Conservation (phyloP, 768 basidiomycete species). For the Astraeus odoratus region DNA sequence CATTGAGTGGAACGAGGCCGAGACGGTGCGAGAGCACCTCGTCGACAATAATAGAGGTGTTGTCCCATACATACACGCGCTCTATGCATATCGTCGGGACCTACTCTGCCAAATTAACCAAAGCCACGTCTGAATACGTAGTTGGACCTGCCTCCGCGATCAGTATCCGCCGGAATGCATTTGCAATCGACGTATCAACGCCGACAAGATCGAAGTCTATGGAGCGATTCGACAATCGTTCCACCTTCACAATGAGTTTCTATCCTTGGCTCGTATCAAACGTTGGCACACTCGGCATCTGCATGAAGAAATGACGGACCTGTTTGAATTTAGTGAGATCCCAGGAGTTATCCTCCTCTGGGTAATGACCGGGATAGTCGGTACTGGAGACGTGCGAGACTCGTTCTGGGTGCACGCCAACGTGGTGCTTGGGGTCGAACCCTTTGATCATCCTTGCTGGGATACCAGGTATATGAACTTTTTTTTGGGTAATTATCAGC, state of each 20-base stretch:
- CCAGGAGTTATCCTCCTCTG: constrained; percentile 84
- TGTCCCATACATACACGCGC: constrained; percentile 88
- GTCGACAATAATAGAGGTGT: constrained; percentile 89
- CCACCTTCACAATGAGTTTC: constrained; percentile 69
- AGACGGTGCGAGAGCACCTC: constrained; percentile 91
- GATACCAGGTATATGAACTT: no score
- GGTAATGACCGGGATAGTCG: constrained; percentile 86
- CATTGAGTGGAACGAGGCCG: constrained; percentile 82
- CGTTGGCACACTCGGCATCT: neutral
- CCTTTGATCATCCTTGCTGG: constrained; percentile 2
- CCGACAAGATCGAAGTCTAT: constrained; percentile 95
- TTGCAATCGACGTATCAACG: constrained; percentile 93
- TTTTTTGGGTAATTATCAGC: no score
- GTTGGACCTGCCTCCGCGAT: constrained; percentile 74
- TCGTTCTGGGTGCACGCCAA: constrained; percentile 62
- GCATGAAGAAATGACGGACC: constrained; percentile 38
- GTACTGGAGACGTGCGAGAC: constrained; percentile 79
- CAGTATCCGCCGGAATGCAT: constrained; percentile 86
- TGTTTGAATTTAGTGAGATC: constrained; percentile 64
- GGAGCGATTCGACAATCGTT: constrained; percentile 72
- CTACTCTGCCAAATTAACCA: constrained; percentile 31
- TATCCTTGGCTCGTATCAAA: constrained; percentile 30
- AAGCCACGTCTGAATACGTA: neutral
- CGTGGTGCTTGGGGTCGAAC: constrained; percentile 46
- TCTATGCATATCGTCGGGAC: constrained; percentile 91